These are phyloP conservation scores for Lentinus tigrinus DNA, from an alignment of 768 basidiomycete genomes.

Conservation along the genomic window DNA sequence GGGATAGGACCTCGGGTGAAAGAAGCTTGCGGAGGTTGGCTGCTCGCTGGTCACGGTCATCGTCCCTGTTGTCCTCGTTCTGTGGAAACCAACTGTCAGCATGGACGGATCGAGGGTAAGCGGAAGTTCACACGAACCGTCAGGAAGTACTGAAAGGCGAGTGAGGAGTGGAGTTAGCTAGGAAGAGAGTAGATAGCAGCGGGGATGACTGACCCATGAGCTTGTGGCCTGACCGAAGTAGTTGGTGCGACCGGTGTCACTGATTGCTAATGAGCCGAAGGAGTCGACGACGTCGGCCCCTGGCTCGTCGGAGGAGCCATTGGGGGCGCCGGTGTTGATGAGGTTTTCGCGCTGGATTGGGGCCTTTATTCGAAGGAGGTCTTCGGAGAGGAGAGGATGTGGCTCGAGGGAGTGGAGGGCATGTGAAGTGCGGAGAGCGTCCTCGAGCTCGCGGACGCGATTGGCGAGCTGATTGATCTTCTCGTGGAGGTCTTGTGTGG, in stretches of 20 bases:
- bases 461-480: slow-evolving; percentile 73
- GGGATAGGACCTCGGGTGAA: slow-evolving; percentile 59
- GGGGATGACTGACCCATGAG: slow-evolving; percentile 57
- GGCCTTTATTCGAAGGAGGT: slow-evolving; percentile 72
- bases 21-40: slow-evolving; percentile 53
- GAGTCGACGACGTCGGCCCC: slow-evolving; percentile 75
- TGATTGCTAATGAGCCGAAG: slow-evolving; percentile 78
- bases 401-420: slow-evolving; percentile 52
- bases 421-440: slow-evolving; percentile 62
- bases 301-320: slow-evolving; percentile 52
- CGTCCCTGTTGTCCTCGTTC: slow-evolving; percentile 63
- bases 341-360: slow-evolving; percentile 65
- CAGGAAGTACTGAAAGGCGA: slow-evolving; percentile 58
- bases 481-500: slow-evolving; percentile 79
- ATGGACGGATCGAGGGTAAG: neutral
- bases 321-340: slow-evolving; percentile 40
- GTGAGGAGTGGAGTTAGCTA: slow-evolving; percentile 2
- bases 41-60: slow-evolving; percentile 48
- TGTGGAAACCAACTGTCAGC: slow-evolving; percentile 26
- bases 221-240: slow-evolving; percentile 77
- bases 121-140: slow-evolving; percentile 47
- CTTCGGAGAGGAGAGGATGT: slow-evolving; percentile 70
- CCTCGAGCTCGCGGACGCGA: slow-evolving; percentile 77
- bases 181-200: slow-evolving; percentile 4
- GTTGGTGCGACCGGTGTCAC: slow-evolving; percentile 67